Conservation (phyloP, 2,329 filamentous ascomycete genomes). For the Parastagonospora avenae region DNA sequence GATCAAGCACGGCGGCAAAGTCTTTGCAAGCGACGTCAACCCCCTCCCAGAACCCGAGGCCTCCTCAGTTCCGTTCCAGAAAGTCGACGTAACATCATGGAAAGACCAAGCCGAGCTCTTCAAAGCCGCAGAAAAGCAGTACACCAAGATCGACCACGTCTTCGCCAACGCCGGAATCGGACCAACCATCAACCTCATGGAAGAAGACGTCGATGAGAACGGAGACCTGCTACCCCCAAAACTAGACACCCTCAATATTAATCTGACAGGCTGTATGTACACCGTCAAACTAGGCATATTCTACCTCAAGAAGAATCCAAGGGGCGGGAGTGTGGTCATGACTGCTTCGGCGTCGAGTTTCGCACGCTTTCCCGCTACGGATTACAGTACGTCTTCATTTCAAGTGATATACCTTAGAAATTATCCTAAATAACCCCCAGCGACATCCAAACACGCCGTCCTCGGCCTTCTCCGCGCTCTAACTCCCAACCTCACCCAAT, state of each 20-base stretch:
- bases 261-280: conserved; percentile 36
- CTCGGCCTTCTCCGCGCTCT: conserved; percentile 38
- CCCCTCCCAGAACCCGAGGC: conserved; percentile 41
- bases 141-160: conserved; percentile 53
- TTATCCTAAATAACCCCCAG: conserved; percentile 15
- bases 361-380: conserved; percentile 25
- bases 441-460: conserved; percentile 39
- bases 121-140: conserved; percentile 52
- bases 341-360: conserved; percentile 39
- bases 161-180: conserved; percentile 47
- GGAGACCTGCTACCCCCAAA: conserved; percentile 35
- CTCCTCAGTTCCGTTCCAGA: conserved; percentile 26
- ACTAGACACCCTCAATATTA: conserved; percentile 33
- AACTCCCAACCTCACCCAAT: conserved; percentile 18
- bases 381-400: conserved; percentile 32
- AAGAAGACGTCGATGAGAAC: conserved; percentile 36
- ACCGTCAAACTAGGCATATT: conserved; percentile 37
- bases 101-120: conserved; percentile 58
- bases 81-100: conserved; percentile 53
- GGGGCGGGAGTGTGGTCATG: conserved; percentile 40
- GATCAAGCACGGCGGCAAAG: conserved; percentile 59
- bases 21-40: conserved; percentile 61
- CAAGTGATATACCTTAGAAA: not conserved
- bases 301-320: conserved; percentile 30
- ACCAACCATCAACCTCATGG: conserved; percentile 22